Base-by-base conservation (phyloP, 331 rosid genomes). In the Malus hybrid region DNA sequence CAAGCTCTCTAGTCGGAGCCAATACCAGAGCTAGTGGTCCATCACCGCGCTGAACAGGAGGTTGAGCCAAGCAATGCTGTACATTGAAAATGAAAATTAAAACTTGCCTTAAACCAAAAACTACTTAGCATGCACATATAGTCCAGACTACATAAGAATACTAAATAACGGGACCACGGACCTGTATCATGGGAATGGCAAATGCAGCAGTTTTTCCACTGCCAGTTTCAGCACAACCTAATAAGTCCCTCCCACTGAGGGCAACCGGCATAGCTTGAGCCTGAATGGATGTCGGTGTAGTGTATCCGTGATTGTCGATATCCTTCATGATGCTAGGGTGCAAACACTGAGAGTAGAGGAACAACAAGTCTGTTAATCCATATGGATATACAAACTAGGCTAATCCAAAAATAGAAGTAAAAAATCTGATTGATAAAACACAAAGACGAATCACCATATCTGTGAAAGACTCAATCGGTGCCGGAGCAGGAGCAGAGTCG, bases 1-100 rank as follows among this genome's bases (percentile, higher is more conserved):
- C 97, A 46, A 91, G 97, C 86, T 91, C 97, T 76, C 97, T 91
- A 42, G 97, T 91, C 52, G 97, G 97, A 74, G 97, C 97, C 83
- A 91, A 69, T 61, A 91, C 91, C 85, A 91, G 80, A 67, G 91
- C 97, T 69, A 91, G 36, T 73, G 97, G 93, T 67, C 97, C 96
- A 83, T 89, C 93, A 73, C 91, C 91, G 1, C 97, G 91, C 52
- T 82, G 81, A 77, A 88, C 73, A 10, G 91, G 86, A 80, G 91
- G 56, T 81, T 89, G 97, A 73, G 87, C 93, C 86, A 91, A 81
- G 83, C 97, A 91, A 81, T 89, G 97, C 97, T 91, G 78, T 76
- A n/a, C 33, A 74, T 29, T 1, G 64, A 66, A 80, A 52, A 46
- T 29, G 19, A 74, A 61, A 39, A 70, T 60, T 56, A 68, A n/a